Conservation (phyloP, 2,329 filamentous ascomycete genomes). For the Monilinia fructigena region DNA sequence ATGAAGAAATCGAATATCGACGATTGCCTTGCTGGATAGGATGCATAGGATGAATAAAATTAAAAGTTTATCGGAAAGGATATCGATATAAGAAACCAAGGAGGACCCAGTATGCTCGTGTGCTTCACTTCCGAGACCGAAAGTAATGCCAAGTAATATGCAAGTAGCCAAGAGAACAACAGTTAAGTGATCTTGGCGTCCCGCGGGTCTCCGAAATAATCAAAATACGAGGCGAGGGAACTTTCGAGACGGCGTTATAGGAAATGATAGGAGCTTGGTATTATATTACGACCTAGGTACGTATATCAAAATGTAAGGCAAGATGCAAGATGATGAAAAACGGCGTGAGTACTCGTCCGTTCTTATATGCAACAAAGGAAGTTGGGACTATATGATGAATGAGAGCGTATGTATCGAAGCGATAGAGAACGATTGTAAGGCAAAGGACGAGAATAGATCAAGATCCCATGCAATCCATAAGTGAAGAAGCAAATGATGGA, state of each 20-base stretch:
- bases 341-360: neutral
- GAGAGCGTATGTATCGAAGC: neutral
- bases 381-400: neutral
- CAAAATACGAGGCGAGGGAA: conserved; percentile 1
- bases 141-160: conserved; percentile 13
- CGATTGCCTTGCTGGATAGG: neutral
- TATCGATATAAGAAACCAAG: neutral
- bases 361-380: neutral
- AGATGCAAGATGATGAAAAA: conserved; percentile 10
- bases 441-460: neutral
- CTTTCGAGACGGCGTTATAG: neutral
- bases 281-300: too few species aligned
- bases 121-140: conserved; percentile 19
- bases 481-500: neutral
- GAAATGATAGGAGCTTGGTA: neutral
- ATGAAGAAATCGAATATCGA: neutral
- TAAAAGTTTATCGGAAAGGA: neutral
- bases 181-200: conserved; percentile 23
- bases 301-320: neutral
- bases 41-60: neutral
- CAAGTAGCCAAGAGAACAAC: conserved; percentile 23
- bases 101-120: conserved; percentile 10
- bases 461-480: neutral
- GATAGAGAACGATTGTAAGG: neutral
- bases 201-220: neutral